Base-by-base conservation (phyloP, 305 asterid genomes). In the Fraxinus baroniana region DNA sequence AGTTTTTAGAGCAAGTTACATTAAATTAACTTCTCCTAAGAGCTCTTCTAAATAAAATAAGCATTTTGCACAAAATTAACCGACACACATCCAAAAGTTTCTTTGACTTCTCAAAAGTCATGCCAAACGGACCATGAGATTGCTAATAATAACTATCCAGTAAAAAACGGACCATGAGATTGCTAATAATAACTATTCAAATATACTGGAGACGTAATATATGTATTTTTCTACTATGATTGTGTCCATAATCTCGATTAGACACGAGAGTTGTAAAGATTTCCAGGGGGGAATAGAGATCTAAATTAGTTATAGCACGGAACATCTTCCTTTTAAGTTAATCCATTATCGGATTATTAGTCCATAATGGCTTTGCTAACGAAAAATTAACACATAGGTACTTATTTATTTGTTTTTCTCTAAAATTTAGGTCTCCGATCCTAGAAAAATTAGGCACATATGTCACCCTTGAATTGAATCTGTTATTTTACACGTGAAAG, bases 401-500 rank as follows among this genome's bases (percentile, higher is more conserved):
- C n/a, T 15, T 49, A 49, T 3, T 15, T 49, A 3, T 15, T 49
- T 15, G 18, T 4, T 17, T 49, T 15, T 44, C 1, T 39, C 52
- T 44, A 49, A 15, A 49, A 15, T 49, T 49, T 55, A n/a, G 24
- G 32, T 20, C 36, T 66, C 20, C 20, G 1, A 66, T 66, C 36
- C 1, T 66, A 7, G n/a, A 5, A 66, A 22, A 66, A 66, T 66
- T 66, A 66, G 74, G 74, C 74, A 24, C 18, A 28, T 66, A 66
- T 66, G 74, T 66, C 36, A 66, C 18, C 73, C 15, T 66, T 24
- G 32, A 44, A 66, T 66, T 66, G 35, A 66, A 66, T 66, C 18
- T 66, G 74, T 66, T 66, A 66, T 66, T 66, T 62, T 66, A 66
- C 74, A 66, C 26, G 74, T 66, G 74, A 66, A 66, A 26, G 37